Percentiles rank a stretch among this genome's conserved stretches.
phyloP scores from a whole-genome alignment of 148 eudicot species.

The Chenopodium album region DNA sequence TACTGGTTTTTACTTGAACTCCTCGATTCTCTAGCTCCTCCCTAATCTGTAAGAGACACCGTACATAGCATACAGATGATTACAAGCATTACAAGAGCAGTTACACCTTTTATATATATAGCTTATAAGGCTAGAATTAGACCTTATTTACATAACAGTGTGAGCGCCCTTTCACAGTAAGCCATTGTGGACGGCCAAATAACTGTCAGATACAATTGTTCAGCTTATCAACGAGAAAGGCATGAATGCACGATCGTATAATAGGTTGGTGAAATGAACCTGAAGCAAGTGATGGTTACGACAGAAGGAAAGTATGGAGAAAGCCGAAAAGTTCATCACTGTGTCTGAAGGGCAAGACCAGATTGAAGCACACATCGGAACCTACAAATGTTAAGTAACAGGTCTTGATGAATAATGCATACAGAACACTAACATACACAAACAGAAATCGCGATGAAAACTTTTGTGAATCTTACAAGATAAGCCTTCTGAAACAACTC shows the following conservation, averaged over 20 bases:
- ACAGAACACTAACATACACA: too few species aligned
- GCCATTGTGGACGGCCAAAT: constrained; percentile 56
- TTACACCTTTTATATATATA: neutral
- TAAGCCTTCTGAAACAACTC: constrained; percentile 88
- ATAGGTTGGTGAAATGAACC: constrained; percentile 37
- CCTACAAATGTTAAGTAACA: constrained; percentile 32
- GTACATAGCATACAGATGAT: neutral
- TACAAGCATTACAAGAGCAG: neutral
- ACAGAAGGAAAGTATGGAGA: constrained; percentile 80
- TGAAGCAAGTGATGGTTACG: constrained; percentile 93
- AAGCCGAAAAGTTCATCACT: constrained; percentile 80
- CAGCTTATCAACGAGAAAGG: neutral
- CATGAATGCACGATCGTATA: neutral
- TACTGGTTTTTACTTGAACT: constrained; percentile 57
- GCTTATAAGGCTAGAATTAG: neutral
- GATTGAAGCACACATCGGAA: constrained; percentile 89
- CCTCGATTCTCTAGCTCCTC: constrained; percentile 59
- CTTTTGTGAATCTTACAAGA: constrained; percentile 53
- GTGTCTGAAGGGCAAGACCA: constrained; percentile 91
- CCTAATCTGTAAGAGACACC: constrained; percentile 43
- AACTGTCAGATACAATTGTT: constrained; percentile 26
- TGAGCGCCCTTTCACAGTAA: constrained; percentile 49
- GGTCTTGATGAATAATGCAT: too few species aligned
- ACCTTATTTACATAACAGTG: constrained; percentile 48
- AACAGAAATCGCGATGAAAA: neutral